A percentile compares a stretch with the other conserved stretches of the same genome.
Conservation (phyloP, 495 filamentous ascomycete genomes). For the Penicillium pulvis region DNA sequence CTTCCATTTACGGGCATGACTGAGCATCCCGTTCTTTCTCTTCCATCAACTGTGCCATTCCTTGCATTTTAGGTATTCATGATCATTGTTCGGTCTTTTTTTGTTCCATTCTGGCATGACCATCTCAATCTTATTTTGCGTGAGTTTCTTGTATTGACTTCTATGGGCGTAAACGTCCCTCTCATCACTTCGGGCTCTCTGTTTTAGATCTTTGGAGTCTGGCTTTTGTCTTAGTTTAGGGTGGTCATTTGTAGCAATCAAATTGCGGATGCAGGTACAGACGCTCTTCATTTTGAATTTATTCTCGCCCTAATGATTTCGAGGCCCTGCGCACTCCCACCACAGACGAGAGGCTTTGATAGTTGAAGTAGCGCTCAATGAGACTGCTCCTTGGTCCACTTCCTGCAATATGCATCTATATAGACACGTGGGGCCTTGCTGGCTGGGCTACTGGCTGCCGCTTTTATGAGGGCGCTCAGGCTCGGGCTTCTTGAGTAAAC, state of each 20-base stretch:
- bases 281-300: background rate
- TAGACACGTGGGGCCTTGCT: too few relatives aligned
- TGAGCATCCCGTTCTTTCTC: background rate
- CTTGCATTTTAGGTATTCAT: background rate
- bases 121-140: background rate
- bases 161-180: background rate
- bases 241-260: background rate
- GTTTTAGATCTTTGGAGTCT: background rate
- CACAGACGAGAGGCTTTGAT: too few relatives aligned
- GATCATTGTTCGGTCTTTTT: background rate
- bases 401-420: too few relatives aligned
- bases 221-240: background rate
- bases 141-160: background rate
- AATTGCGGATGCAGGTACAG: background rate
- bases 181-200: background rate
- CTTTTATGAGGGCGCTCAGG: too few relatives aligned
- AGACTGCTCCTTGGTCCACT: too few relatives aligned
- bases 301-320: background rate
- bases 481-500: too few relatives aligned
- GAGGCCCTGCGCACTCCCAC: too few relatives aligned
- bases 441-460: too few relatives aligned
- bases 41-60: background rate
- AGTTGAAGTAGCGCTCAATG: too few relatives aligned
- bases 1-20: background rate
- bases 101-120: background rate